Percentiles rank a stretch among this genome's conserved stretches.
Evolutionary conservation across 2,329 filamentous ascomycete genomes (phyloP).

Genomic region (Seiridium unicorne): DNA sequence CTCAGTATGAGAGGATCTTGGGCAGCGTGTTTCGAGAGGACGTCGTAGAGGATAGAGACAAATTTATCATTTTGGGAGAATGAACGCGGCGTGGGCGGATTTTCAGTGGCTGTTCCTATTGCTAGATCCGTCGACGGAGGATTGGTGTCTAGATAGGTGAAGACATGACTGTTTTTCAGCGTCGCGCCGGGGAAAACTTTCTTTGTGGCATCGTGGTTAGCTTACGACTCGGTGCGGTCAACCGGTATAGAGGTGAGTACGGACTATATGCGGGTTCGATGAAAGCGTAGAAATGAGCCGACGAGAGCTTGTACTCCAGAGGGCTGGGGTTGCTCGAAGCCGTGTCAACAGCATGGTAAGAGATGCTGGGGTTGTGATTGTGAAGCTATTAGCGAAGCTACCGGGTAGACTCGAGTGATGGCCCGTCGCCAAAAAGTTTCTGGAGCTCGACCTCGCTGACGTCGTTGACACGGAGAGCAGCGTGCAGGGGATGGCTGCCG

Average conservation of each 20-base stretch:
- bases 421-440: constrained; percentile 1
- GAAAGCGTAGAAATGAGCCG: constrained; percentile 45
- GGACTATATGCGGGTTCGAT: constrained; percentile 54
- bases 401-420: not conserved
- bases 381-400: not conserved
- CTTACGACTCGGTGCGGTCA: too few relatives aligned
- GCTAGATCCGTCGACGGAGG: constrained; percentile 54
- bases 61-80: constrained; percentile 61
- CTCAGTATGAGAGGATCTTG: constrained; percentile 53
- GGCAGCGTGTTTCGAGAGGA: constrained; percentile 53
- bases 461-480: not conserved
- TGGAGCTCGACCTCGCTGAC: not conserved
- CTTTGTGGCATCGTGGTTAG: constrained; percentile 30
- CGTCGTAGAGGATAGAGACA: constrained; percentile 55
- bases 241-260: constrained; percentile 21
- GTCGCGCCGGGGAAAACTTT: constrained; percentile 55
- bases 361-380: not conserved
- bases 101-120: constrained; percentile 55
- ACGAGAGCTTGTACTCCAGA: constrained; percentile 14
- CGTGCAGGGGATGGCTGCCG: not conserved
- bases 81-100: constrained; percentile 61
- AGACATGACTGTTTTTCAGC: constrained; percentile 46
- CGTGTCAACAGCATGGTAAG: constrained; percentile 31
- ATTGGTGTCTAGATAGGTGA: constrained; percentile 58
- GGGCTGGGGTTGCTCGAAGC: constrained; percentile 22